These are phyloP conservation scores for Wickerhamomyces tratensis DNA, from an alignment of 805 yeast genomes.

Conservation along the genomic window DNA sequence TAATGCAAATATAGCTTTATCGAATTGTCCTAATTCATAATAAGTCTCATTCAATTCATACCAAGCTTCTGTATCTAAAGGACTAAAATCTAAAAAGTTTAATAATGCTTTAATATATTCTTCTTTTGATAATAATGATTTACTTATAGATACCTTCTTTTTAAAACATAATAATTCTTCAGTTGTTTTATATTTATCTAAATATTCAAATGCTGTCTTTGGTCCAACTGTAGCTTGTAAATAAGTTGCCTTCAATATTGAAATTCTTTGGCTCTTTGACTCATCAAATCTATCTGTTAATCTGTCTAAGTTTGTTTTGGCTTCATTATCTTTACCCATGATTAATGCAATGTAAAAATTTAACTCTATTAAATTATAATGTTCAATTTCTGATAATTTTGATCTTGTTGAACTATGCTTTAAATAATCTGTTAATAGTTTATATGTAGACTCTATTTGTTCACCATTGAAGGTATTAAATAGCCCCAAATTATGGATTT, in stretches of 20 bases:
- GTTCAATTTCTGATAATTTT: slow-evolving; percentile 24
- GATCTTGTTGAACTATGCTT: slow-evolving; percentile 9
- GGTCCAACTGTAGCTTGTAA: slow-evolving; percentile 42
- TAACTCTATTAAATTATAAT: slow-evolving; percentile 56
- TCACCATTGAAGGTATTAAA: slow-evolving; percentile 30
- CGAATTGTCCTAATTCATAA: slow-evolving; percentile 46
- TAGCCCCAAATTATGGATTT: too few relatives aligned
- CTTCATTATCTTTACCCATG: slow-evolving; percentile 61
- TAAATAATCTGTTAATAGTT: slow-evolving; percentile 25
- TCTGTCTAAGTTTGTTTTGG: slow-evolving; percentile 54
- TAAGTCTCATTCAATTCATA: slow-evolving; percentile 67
- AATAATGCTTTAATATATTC: slow-evolving; percentile 47
- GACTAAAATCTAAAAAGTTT: slow-evolving; percentile 49
- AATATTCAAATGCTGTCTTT: slow-evolving; percentile 25
- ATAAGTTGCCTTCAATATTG: slow-evolving; percentile 43
- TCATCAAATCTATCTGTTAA: slow-evolving; percentile 62
- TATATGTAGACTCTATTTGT: slow-evolving; percentile 25
- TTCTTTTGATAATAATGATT: slow-evolving; percentile 2
- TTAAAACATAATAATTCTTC: slow-evolving; percentile 13
- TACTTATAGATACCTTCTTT: slow-evolving; percentile 14
- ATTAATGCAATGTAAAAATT: slow-evolving; percentile 57
- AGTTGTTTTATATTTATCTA: slow-evolving; percentile 18
- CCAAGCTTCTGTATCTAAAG: slow-evolving; percentile 75
- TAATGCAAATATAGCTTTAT: slow-evolving; percentile 54
- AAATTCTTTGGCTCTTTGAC: slow-evolving; percentile 43